Percentiles rank a stretch among this genome's conserved stretches.
phyloP scores from a whole-genome alignment of 345 rosid species.

The Odontarrhena argentea region DNA sequence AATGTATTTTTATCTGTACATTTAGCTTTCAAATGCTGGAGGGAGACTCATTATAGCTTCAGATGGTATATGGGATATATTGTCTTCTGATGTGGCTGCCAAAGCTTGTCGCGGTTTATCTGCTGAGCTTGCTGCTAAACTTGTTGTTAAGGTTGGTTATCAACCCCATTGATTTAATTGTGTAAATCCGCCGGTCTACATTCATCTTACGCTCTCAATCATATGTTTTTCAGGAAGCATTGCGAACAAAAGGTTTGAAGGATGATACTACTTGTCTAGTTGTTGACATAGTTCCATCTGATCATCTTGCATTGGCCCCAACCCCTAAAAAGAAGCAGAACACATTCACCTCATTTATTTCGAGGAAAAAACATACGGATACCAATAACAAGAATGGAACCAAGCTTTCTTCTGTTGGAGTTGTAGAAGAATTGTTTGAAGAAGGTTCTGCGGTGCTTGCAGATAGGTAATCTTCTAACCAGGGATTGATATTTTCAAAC shows the following conservation, averaged over 20 bases:
- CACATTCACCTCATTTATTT: conserved; percentile 60
- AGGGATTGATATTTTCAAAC: not conserved
- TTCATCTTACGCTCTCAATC: conserved; percentile 14
- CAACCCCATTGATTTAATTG: not conserved
- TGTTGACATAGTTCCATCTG: conserved; percentile 94
- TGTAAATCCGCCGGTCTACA: not conserved
- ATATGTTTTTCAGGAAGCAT: conserved; percentile 67
- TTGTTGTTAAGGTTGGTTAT: conserved; percentile 85
- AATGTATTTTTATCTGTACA: conserved; percentile 3
- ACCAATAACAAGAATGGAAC: conserved; percentile 58
- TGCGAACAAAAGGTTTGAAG: conserved; percentile 94
- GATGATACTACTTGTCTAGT: conserved; percentile 99
- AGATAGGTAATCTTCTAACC: conserved; percentile 60
- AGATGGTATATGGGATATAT: conserved; percentile 98
- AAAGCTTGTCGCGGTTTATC: conserved; percentile 92
- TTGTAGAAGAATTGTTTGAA: conserved; percentile 97
- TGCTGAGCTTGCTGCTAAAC: conserved; percentile 95
- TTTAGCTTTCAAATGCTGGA: conserved; percentile 87
- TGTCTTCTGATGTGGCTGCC: conserved; percentile 94
- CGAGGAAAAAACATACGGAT: conserved; percentile 58
- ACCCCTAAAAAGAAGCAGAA: conserved; percentile 73
- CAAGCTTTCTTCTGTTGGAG: conserved; percentile 92
- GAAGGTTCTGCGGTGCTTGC: conserved; percentile 98
- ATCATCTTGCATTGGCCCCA: conserved; percentile 66
- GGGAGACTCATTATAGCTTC: conserved; percentile 98